Conservation (phyloP, 1,284 basidiomycete genomes). For the Xerocomus nothofagi region DNA sequence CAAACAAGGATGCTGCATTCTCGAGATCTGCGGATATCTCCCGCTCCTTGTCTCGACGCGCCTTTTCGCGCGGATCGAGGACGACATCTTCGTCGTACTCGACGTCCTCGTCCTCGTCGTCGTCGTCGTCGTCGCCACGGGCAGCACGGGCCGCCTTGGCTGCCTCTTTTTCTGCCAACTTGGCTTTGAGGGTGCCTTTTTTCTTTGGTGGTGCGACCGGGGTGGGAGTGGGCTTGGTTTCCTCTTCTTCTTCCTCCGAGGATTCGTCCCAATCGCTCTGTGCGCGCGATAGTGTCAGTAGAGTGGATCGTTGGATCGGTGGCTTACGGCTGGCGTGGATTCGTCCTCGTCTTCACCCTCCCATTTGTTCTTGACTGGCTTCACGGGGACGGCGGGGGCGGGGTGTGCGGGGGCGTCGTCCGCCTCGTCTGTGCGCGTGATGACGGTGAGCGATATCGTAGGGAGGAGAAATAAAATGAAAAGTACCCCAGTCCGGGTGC, state of each 20-base stretch:
- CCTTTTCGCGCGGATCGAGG: constrained; percentile 78
- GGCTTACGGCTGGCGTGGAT: constrained; percentile 51
- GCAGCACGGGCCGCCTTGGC: constrained; percentile 50
- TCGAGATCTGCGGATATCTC: constrained; percentile 85
- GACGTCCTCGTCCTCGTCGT: constrained; percentile 40
- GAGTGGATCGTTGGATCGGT: constrained; percentile 1
- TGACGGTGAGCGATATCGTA: constrained; percentile 22
- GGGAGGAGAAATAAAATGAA: constrained; percentile 2
- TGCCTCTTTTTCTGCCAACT: constrained; percentile 87
- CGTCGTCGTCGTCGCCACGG: constrained; percentile 6
- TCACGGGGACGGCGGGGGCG: constrained; percentile 36
- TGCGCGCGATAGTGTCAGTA: not conserved
- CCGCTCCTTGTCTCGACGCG: constrained; percentile 69
- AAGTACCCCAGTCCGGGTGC: constrained; percentile 51
- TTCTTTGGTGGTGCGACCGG: constrained; percentile 75
- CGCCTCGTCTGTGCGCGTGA: constrained; percentile 43
- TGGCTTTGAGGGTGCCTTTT: constrained; percentile 87
- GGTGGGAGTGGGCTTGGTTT: constrained; percentile 48
- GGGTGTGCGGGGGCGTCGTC: constrained; percentile 48
- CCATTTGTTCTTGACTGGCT: constrained; percentile 65
- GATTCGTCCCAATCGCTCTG: constrained; percentile 94
- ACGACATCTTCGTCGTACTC: constrained; percentile 73
- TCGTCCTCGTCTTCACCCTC: constrained; percentile 89
- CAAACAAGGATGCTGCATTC: constrained; percentile 81
- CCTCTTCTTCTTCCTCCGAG: constrained; percentile 66